A percentile compares a stretch with the other conserved stretches of the same genome.
phyloP scores from a whole-genome alignment of 768 basidiomycete species.

The Hypholoma fasciculare region DNA sequence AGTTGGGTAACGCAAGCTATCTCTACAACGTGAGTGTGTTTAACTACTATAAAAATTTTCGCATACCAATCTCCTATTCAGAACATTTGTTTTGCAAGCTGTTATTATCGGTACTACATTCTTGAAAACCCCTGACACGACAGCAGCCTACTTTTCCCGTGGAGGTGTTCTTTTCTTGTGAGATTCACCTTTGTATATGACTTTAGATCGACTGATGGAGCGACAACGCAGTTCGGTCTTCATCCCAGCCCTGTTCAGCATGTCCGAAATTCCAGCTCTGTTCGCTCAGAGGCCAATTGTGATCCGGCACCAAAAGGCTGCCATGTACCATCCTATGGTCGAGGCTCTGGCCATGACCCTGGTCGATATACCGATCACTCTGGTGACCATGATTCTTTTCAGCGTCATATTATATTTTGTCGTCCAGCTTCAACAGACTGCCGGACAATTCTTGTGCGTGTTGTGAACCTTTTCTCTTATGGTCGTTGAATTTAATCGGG shows the following conservation, averaged over 20 bases:
- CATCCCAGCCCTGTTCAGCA: constrained; percentile 56
- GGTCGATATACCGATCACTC: constrained; percentile 61
- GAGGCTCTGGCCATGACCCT: constrained; percentile 54
- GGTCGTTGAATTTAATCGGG: not conserved
- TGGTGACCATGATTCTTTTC: constrained; percentile 45
- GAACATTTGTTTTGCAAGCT: constrained; percentile 33
- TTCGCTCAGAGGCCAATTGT: constrained; percentile 64
- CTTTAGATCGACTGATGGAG: constrained; percentile 21
- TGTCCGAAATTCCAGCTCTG: constrained; percentile 70
- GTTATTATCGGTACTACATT: constrained; percentile 63
- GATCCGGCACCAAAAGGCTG: constrained; percentile 53
- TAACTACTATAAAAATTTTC: not conserved
- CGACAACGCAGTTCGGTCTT: constrained; percentile 44
- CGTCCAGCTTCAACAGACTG: constrained; percentile 52
- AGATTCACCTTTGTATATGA: constrained; percentile 15
- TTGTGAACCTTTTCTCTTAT: constrained; percentile 1
- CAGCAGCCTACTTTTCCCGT: constrained; percentile 64
- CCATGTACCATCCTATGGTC: constrained; percentile 50
- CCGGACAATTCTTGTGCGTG: constrained; percentile 67
- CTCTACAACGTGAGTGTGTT: constrained; percentile 22
- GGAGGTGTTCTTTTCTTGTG: constrained; percentile 76
- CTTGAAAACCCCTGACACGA: constrained; percentile 48
- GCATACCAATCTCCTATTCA: constrained; percentile 20
- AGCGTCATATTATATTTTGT: constrained; percentile 60
- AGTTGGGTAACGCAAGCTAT: constrained; percentile 30